Evolutionary conservation across 768 basidiomycete genomes (phyloP).

Genomic region (Rhodocollybia butyracea): DNA sequence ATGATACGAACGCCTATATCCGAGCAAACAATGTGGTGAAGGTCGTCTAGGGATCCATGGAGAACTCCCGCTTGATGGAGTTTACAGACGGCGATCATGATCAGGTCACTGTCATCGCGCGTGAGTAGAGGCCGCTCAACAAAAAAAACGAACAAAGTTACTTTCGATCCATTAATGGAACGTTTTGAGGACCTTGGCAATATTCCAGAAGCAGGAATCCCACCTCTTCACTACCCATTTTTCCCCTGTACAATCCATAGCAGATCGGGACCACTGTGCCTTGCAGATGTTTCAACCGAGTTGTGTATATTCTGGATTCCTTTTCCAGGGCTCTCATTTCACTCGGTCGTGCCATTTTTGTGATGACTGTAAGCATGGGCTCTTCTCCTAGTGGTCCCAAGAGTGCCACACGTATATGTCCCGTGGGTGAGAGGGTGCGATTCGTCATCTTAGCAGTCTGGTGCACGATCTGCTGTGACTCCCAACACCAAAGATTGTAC

Average conservation of each 20-base stretch:
- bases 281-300: conserved; percentile 30
- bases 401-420: not conserved
- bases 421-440: not conserved
- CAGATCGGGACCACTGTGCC: conserved; percentile 35
- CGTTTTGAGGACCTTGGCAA: conserved; percentile 20
- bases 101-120: conserved; percentile 23
- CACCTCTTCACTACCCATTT: conserved; percentile 19
- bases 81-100: conserved; percentile 28
- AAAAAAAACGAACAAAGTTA: conserved; percentile 9
- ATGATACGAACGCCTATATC: conserved; percentile 30
- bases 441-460: conserved; percentile 17
- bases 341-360: conserved; percentile 29
- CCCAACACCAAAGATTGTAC: conserved; percentile 27
- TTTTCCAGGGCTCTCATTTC: conserved; percentile 22
- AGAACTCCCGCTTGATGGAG: conserved; percentile 34
- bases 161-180: conserved; percentile 18
- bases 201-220: conserved; percentile 37
- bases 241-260: conserved; percentile 33
- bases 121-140: not conserved
- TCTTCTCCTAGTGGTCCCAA: not conserved
- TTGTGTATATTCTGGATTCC: conserved; percentile 33
- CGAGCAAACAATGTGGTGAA: conserved; percentile 28
- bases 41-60: conserved; percentile 30
- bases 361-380: conserved; percentile 15
- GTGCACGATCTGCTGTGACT: conserved; percentile 12